Base-by-base conservation (phyloP, 345 rosid species). In the Erucastrum elatum region DNA sequence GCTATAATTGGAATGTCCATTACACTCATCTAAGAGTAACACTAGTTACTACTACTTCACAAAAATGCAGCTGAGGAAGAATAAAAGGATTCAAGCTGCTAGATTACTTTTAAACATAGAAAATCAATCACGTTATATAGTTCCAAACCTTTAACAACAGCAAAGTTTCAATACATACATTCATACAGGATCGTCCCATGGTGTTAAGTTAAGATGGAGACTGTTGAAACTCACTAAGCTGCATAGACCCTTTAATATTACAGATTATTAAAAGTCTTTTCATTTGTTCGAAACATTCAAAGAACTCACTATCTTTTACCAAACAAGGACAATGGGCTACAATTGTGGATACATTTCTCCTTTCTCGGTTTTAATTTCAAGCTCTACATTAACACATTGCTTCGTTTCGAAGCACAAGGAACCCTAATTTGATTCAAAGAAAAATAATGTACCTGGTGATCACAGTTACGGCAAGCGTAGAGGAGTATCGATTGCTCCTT, bases 401-500 rank as follows among this genome's bases (percentile, higher is more conserved):
- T 34, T 34, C 37, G 37, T 34, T 34, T 34, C 37, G 37, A 21
- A 16, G 33, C 66, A 58, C 21, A 35, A 1, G 8, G 30, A 81
- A 76, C 81, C 84, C 78, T 77, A 76, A 71, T 25, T 10, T 26
- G 8, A 35, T 2, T 2, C 0, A n/a, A 74, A 64, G 66, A 71
- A 15, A 29, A 59, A 0, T 64, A 35, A 7, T 51, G 33, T 63
- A 87, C 96, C 91, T 91, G 96, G 78, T 90, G 93, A 79, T 92
- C 94, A 78, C 97, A 92, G 69, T 88, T 92, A 71, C 91, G 97
- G 79, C 95, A 92, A 37, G 97, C 93, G 72, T 85, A 90, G 74
- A 90, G 89, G 26, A 90, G 91, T 31, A 87, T 82, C 70, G 86
- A 85, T 67, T 85, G 87, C 13, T 86, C 88, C 64, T 61, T 87